Evolutionary conservation across 2,329 filamentous ascomycete species (phyloP).

Genomic region (Fusarium musae): DNA sequence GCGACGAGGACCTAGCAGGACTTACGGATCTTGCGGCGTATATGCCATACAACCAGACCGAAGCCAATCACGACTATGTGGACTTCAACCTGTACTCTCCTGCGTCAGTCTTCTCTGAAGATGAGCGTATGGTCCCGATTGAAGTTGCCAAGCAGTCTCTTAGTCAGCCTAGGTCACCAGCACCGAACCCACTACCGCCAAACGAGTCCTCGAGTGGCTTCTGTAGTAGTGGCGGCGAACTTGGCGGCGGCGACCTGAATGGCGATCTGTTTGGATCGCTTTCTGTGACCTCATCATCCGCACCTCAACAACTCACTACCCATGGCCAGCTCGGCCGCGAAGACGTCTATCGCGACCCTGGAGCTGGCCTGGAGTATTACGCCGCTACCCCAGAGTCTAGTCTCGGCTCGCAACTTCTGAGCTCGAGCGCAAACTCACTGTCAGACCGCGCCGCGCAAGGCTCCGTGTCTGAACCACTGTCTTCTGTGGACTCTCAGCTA

Average conservation of each 20-base stretch:
- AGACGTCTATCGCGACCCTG: slow-evolving; percentile 32
- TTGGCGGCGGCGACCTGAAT: not conserved
- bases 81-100: slow-evolving; percentile 69
- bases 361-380: slow-evolving; percentile 20
- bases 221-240: slow-evolving; percentile 2
- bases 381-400: slow-evolving; percentile 9
- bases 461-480: not conserved
- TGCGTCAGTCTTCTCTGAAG: slow-evolving; percentile 59
- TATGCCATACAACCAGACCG: slow-evolving; percentile 40
- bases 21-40: slow-evolving; percentile 15
- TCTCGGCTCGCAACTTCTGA: slow-evolving; percentile 6
- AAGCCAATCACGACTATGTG: slow-evolving; percentile 54
- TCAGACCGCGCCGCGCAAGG: not conserved
- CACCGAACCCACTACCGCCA: slow-evolving; percentile 20
- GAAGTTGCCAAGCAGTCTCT: slow-evolving; percentile 35
- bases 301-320: slow-evolving; percentile 8
- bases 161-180: slow-evolving; percentile 32
- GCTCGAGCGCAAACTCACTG: not conserved
- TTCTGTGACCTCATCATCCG: not conserved
- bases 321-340: slow-evolving; percentile 17
- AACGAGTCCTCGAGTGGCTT: slow-evolving; percentile 15
- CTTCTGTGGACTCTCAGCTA: slow-evolving; percentile 1
- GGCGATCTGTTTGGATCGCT: slow-evolving; percentile 11
- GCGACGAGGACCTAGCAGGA: slow-evolving; percentile 11
- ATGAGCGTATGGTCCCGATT: slow-evolving; percentile 56